Evolutionary conservation across 345 rosid genomes (phyloP), one percentile per base, ranked within the genome.

Genomic region (Litchi chinensis): DNA sequence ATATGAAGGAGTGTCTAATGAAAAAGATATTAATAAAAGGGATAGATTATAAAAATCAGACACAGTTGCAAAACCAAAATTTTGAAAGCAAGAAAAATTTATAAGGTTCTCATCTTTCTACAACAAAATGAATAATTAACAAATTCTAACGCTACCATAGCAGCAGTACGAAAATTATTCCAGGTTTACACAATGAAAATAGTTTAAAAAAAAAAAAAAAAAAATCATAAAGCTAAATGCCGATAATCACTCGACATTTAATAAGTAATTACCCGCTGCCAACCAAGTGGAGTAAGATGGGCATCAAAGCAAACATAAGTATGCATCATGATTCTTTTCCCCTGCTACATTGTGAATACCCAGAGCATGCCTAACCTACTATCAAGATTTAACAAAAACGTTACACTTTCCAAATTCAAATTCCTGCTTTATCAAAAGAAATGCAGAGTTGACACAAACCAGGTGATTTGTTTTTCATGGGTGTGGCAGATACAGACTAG

Each of bases 361-460:
- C 80, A 93, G 95, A 22, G 97, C 98, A 80, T 95, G 97, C 80
- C 98, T 90, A 65, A 93, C 93, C 98, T 95, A 74, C 26, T 81
- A 65, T 70, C 46, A 22, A 52, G 48, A 26, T 15, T 13, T 65
- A 70, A 32, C 40, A 80, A 28, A 84, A 67, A 0, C 59, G 21
- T 62, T 62, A 40, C 2, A 46, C 73, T 32, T 46, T 59, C 40
- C 24, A 62, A 76, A 32, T 18, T 71, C 56, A 52, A 72, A 10
- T 13, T n/a, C 43, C 57, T 8, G 41, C 10, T 19, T n/a, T 8
- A 13, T 5, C 1, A 28, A 41, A 74, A n/a, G 15, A 46, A 65
- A 54, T 1, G 5, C 3, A 8, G 11, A 71, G 37, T 50, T 32
- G 15, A 46, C 12, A 84, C 91, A 15, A 80, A 92, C 95, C 95